Conservation (phyloP, 805 yeast genomes). For the Spathaspora arborariae region DNA sequence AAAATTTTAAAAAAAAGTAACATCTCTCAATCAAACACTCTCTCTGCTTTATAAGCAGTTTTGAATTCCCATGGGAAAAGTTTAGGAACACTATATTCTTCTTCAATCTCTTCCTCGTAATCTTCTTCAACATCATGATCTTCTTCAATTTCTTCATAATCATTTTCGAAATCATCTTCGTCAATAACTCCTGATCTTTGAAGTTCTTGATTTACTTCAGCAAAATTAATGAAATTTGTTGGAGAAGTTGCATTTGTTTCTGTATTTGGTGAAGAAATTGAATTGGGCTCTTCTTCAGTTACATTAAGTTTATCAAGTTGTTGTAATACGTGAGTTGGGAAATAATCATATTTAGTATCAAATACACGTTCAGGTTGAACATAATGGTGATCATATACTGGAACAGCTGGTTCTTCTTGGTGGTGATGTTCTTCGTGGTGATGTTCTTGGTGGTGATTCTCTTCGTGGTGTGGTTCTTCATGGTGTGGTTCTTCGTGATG, state of each 20-base stretch:
- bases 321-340: slow-evolving; percentile 23
- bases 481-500: background rate
- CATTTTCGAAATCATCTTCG: slow-evolving; percentile 12
- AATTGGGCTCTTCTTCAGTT: background rate
- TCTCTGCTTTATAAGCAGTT: slow-evolving; percentile 15
- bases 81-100: slow-evolving; percentile 11
- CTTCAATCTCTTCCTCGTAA: slow-evolving; percentile 1
- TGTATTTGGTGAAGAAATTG: background rate
- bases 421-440: background rate
- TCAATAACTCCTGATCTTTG: slow-evolving; percentile 12
- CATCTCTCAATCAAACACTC: slow-evolving; percentile 20
- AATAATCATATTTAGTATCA: slow-evolving; percentile 23
- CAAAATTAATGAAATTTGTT: slow-evolving; percentile 3
- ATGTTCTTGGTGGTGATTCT: slow-evolving; percentile 1
- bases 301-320: slow-evolving; percentile 8
- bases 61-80: slow-evolving; percentile 39
- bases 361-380: slow-evolving; percentile 29
- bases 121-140: slow-evolving; percentile 6
- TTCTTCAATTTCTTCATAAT: slow-evolving; percentile 9
- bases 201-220: slow-evolving; percentile 10
- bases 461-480: background rate
- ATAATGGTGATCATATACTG: slow-evolving; percentile 10
- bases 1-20: background rate
- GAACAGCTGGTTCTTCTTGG: background rate
- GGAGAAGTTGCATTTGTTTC: background rate